Evolutionary conservation across 1,139 yeast genomes (phyloP), one percentile per base, ranked within the genome.

Genomic region (Lodderomyces jiufengensis): DNA sequence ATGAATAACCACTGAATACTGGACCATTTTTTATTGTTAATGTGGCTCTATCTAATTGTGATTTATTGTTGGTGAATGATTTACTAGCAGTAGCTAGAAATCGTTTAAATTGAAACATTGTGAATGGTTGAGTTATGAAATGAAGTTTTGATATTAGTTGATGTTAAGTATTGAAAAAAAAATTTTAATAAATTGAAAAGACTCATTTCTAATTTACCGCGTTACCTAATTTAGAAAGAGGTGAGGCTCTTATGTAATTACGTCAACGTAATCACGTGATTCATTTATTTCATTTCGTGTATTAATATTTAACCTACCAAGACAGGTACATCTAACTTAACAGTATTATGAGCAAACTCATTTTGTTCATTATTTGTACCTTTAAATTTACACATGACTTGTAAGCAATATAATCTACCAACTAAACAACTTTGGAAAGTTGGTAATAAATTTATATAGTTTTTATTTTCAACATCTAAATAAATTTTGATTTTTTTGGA

Each of bases 1-100:
- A 92, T 2, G 97, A 90, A 55, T 78, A 80, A 30, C 98, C 98
- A 52, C 76, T 79, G 71, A 87, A 90, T 29, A 87, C 83, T 20
- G 97, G 97, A 15, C 97, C 98, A 57, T 88, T 85, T 57, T 90
- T 80, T 52, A 92, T 82, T 26, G 95, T 83, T 52, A 90, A 76
- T 27, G 95, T 87, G 41, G 97, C 97, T 61, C 95, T 77, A 54
- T 83, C 88, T 37, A 80, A 62, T 45, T 58, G 65, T 13, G 67
- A 61, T 7, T 70, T 66, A 42, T 63, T 66, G 45, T 63, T 63
- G 36, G 52, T 49, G 40, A 55, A 61, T 27, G 54, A 43, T 34
- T 59, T 55, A 29, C 35, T 52, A 29, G 67, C 61, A 27, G 75
- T 67, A 24, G 78, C 78, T 51, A 70, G 58, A 40, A 29, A 38